Evolutionary conservation across 1,139 yeast species (phyloP).

Genomic region (Eremothecium gossypii): DNA sequence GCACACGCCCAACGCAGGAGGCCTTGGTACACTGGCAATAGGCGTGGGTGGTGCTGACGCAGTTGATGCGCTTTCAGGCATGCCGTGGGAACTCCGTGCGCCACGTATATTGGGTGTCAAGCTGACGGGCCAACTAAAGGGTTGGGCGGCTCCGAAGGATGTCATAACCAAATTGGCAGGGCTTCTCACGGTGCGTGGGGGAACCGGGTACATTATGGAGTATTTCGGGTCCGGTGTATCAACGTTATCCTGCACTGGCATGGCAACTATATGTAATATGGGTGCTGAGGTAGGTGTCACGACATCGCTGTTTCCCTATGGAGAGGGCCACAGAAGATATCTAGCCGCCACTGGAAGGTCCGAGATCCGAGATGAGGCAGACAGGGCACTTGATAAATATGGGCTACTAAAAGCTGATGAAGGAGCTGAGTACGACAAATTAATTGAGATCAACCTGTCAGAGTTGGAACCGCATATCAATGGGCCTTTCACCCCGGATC

Average conservation of each 20-base stretch:
- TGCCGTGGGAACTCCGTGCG: conserved; percentile 98
- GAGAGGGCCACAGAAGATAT: conserved; percentile 82
- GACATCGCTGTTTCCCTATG: conserved; percentile 96
- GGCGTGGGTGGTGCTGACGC: conserved; percentile 99
- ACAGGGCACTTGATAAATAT: conserved; percentile 57
- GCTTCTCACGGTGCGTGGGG: conserved; percentile 96
- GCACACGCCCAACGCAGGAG: conserved; percentile 99
- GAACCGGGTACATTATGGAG: conserved; percentile 96
- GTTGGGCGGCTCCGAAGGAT: conserved; percentile 99
- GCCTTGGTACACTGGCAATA: conserved; percentile 95
- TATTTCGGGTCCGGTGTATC: conserved; percentile 96
- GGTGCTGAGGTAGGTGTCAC: conserved; percentile 99
- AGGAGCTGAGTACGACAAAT: conserved; percentile 93
- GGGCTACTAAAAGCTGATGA: conserved; percentile 84
- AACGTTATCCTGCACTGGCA: conserved; percentile 96
- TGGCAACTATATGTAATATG: conserved; percentile 99
- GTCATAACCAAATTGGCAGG: conserved; percentile 94
- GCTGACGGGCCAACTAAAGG: conserved; percentile 88
- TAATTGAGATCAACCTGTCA: conserved; percentile 88
- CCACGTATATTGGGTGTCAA: conserved; percentile 97
- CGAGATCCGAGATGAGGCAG: conserved; percentile 74
- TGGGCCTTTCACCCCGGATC: conserved; percentile 99
- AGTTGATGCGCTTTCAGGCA: conserved; percentile 91
- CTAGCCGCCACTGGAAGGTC: conserved; percentile 82
- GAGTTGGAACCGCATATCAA: conserved; percentile 95